A percentile compares a stretch with the other conserved stretches of the same genome.
Conservation (phyloP, 352 stramenopile genomes). For the Phytophthora citricola region DNA sequence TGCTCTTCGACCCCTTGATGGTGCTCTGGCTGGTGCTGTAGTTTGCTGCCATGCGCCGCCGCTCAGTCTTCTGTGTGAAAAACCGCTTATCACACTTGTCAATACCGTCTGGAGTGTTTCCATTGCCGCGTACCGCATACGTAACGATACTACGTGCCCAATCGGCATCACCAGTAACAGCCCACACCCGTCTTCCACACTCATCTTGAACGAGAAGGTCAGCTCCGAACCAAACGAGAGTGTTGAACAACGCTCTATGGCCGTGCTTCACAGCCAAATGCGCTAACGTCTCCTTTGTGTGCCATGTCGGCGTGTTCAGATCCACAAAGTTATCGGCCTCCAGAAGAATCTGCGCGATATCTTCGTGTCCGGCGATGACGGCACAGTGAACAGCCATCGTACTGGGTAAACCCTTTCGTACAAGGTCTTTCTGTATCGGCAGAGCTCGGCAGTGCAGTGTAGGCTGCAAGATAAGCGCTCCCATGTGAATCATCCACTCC, state of each 20-base stretch:
- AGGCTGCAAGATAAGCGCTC: conserved; percentile 24
- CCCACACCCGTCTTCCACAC: conserved; percentile 11
- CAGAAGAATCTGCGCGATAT: conserved; percentile 36
- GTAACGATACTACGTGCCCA: conserved; percentile 18
- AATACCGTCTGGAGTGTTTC: neutral
- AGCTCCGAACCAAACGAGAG: conserved; percentile 21
- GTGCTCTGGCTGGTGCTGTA: neutral
- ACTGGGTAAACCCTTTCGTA: conserved; percentile 5
- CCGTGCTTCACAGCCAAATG: conserved; percentile 33
- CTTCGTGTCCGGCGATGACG: conserved; percentile 17
- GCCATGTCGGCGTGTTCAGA: conserved; percentile 32
- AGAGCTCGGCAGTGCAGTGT: conserved; percentile 17
- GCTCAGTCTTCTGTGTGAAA: neutral
- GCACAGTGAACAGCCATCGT: conserved; percentile 31
- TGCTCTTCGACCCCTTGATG: too few species aligned
- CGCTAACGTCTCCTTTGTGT: conserved; percentile 32
- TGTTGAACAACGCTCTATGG: conserved; percentile 11
- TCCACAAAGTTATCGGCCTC: conserved; percentile 32
- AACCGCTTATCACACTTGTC: neutral
- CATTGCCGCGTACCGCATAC: neutral
- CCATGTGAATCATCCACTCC: conserved; percentile 53
- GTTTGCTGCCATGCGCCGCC: neutral
- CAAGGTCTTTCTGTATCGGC: conserved; percentile 5
- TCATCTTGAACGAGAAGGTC: conserved; percentile 21
- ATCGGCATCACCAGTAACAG: conserved; percentile 10